phyloP scores from a whole-genome alignment of 345 rosid species.

The Brassica carinata region DNA sequence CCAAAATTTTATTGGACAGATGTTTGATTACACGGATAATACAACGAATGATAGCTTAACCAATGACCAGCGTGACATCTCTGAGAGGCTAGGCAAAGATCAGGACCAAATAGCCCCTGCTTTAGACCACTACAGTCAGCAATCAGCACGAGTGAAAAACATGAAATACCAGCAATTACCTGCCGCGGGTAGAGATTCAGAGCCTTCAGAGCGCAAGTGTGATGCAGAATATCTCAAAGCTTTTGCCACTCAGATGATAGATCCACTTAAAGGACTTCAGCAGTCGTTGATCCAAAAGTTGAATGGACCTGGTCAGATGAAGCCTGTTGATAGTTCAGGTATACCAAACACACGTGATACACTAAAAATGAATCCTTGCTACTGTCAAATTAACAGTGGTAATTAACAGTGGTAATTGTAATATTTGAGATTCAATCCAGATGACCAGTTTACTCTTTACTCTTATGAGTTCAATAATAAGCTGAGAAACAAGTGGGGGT shows the following conservation, averaged over 20 bases:
- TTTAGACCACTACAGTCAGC: conserved; percentile 46
- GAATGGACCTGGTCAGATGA: conserved; percentile 43
- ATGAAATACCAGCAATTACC: conserved; percentile 57
- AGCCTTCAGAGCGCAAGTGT: conserved; percentile 43
- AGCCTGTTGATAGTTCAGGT: conserved; percentile 50
- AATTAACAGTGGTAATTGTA: too few relatives aligned
- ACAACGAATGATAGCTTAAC: conserved; percentile 44
- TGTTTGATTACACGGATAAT: conserved; percentile 75
- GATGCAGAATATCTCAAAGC: conserved; percentile 43
- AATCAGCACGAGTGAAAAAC: conserved; percentile 54
- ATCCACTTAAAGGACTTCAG: conserved; percentile 47
- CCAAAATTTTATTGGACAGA: conserved; percentile 68
- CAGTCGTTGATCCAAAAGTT: conserved; percentile 52
- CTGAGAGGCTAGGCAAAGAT: conserved; percentile 48
- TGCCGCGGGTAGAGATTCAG: conserved; percentile 45
- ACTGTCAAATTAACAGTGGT: too few relatives aligned
- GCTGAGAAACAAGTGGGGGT: too few relatives aligned
- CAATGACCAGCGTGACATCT: conserved; percentile 54
- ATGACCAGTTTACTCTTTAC: too few relatives aligned
- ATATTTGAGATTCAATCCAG: too few relatives aligned
- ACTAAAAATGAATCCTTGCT: too few relatives aligned
- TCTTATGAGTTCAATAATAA: too few relatives aligned
- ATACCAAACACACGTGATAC: conserved; percentile 31
- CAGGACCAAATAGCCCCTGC: conserved; percentile 57
- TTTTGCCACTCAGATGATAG: conserved; percentile 43